These are phyloP conservation scores for Tuber aestivum DNA, from an alignment of 495 filamentous ascomycete genomes.

Conservation along the genomic window DNA sequence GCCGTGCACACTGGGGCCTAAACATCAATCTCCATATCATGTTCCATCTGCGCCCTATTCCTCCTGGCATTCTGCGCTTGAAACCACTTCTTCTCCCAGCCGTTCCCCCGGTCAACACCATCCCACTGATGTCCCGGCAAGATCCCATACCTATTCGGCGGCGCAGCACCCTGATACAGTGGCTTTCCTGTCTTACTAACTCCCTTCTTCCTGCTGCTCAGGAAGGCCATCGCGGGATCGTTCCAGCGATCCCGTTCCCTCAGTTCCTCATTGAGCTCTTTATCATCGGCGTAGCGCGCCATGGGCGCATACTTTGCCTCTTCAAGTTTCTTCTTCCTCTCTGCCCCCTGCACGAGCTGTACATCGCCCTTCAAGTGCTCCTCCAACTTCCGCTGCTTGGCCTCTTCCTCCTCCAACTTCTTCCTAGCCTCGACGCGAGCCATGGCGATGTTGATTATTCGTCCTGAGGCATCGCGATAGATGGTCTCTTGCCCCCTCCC, in stretches of 20 bases:
- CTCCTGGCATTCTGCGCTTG: slow-evolving; percentile 69
- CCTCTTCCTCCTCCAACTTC: slow-evolving; percentile 63
- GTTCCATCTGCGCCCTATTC: slow-evolving; percentile 71
- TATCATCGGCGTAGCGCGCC: slow-evolving; percentile 74
- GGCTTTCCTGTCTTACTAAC: slow-evolving; percentile 59
- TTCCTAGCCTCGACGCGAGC: slow-evolving; percentile 75
- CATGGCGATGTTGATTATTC: slow-evolving; percentile 86
- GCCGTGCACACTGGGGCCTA: slow-evolving; percentile 40
- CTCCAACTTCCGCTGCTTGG: slow-evolving; percentile 55
- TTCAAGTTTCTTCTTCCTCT: slow-evolving; percentile 53
- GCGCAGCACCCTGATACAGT: slow-evolving; percentile 68
- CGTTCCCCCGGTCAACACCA: slow-evolving; percentile 90
- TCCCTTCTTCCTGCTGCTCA: slow-evolving; percentile 52
- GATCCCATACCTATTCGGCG: slow-evolving; percentile 93
- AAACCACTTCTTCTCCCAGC: slow-evolving; percentile 93
- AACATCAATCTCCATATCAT: slow-evolving; percentile 94
- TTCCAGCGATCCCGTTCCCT: slow-evolving; percentile 74
- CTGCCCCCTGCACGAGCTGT: slow-evolving; percentile 58
- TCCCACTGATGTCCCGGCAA: slow-evolving; percentile 91
- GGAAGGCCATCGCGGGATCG: slow-evolving; percentile 81
- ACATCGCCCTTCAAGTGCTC: slow-evolving; percentile 76
- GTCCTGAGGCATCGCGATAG: slow-evolving; percentile 86
- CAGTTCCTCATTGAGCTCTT: slow-evolving; percentile 74
- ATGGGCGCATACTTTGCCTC: slow-evolving; percentile 76
- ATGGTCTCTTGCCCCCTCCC: slow-evolving; percentile 66